Percentiles rank a stretch among this genome's conserved stretches.
Conservation (phyloP, 352 stramenopile genomes). For the Phytophthora pisi region DNA sequence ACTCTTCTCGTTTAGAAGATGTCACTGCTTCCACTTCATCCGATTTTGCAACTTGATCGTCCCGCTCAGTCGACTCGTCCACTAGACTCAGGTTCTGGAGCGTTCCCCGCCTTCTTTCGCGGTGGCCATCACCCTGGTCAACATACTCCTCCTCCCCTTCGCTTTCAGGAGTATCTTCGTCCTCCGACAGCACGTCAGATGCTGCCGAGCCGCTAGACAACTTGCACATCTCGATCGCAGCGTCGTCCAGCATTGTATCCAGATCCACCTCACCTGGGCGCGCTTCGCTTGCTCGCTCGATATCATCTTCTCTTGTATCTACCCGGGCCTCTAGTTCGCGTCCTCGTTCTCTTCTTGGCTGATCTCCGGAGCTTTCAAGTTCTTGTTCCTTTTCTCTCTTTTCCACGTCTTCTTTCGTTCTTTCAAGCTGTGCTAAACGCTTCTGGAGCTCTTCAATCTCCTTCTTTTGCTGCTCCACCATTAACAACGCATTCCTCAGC, state of each 20-base stretch:
- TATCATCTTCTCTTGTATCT: not conserved
- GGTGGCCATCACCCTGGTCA: not conserved
- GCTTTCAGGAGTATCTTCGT: slow-evolving; percentile 28
- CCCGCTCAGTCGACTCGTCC: slow-evolving; percentile 8
- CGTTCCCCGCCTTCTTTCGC: slow-evolving; percentile 6
- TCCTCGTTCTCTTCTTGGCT: not conserved
- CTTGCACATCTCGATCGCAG: slow-evolving; percentile 33
- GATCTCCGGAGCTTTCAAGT: not conserved
- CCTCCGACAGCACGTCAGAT: slow-evolving; percentile 37
- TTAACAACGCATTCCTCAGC: slow-evolving; percentile 69
- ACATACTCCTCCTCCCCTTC: slow-evolving; percentile 23
- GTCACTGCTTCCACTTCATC: not conserved
- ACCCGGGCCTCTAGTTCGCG: not conserved
- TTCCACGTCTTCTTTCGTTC: not conserved
- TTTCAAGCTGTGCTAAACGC: slow-evolving; percentile 31
- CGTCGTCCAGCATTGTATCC: slow-evolving; percentile 30
- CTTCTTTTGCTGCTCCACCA: slow-evolving; percentile 71
- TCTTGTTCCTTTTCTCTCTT: not conserved
- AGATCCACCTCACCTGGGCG: slow-evolving; percentile 19
- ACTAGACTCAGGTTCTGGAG: slow-evolving; percentile 17
- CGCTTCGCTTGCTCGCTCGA: not conserved
- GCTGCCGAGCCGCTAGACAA: slow-evolving; percentile 19
- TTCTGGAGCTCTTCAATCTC: slow-evolving; percentile 71
- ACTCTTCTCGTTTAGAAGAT: not conserved
- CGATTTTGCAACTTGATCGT: not conserved